Percentiles rank a stretch among this genome's conserved stretches.
Conservation (phyloP, 2,329 filamentous ascomycete genomes). For the Hysterium pulicare region DNA sequence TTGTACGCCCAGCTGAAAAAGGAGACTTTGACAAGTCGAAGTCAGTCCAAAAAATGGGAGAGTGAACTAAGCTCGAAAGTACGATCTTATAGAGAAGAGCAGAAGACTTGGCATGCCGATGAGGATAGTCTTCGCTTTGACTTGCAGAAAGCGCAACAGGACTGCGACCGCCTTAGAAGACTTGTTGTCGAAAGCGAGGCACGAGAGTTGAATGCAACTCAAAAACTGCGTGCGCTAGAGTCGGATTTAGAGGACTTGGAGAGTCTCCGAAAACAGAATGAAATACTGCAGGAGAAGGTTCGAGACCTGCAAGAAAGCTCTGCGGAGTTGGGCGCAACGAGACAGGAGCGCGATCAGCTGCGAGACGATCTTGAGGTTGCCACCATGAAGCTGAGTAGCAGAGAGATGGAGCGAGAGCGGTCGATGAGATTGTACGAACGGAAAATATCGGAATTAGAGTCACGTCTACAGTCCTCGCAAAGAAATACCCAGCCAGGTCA, state of each 20-base stretch:
- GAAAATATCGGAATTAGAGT: constrained; percentile 47
- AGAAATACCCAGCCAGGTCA: constrained; percentile 28
- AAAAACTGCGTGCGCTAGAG: constrained; percentile 53
- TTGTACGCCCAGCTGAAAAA: constrained; percentile 67
- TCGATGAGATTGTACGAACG: constrained; percentile 47
- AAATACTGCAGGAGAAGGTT: constrained; percentile 31
- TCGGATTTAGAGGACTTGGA: constrained; percentile 63
- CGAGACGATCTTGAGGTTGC: constrained; percentile 59
- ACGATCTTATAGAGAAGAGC: constrained; percentile 64
- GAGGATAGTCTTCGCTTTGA: constrained; percentile 57
- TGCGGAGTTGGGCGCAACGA: constrained; percentile 50
- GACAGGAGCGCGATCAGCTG: constrained; percentile 57
- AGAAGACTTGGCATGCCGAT: constrained; percentile 61
- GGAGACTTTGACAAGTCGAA: constrained; percentile 68
- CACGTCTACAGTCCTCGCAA: constrained; percentile 23
- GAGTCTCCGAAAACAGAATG: constrained; percentile 28
- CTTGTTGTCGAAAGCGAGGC: constrained; percentile 68
- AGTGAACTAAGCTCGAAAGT: constrained; percentile 66
- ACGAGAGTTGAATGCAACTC: constrained; percentile 54
- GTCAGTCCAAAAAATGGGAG: constrained; percentile 75
- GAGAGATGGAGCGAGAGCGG: constrained; percentile 50
- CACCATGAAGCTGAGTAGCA: constrained; percentile 54
- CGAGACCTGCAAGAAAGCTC: constrained; percentile 26
- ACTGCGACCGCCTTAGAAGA: constrained; percentile 62
- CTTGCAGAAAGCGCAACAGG: constrained; percentile 55